Evolutionary conservation across 345 rosid genomes (phyloP), one percentile per base, ranked within the genome.

Genomic region (Eucalyptus tenuipes): DNA sequence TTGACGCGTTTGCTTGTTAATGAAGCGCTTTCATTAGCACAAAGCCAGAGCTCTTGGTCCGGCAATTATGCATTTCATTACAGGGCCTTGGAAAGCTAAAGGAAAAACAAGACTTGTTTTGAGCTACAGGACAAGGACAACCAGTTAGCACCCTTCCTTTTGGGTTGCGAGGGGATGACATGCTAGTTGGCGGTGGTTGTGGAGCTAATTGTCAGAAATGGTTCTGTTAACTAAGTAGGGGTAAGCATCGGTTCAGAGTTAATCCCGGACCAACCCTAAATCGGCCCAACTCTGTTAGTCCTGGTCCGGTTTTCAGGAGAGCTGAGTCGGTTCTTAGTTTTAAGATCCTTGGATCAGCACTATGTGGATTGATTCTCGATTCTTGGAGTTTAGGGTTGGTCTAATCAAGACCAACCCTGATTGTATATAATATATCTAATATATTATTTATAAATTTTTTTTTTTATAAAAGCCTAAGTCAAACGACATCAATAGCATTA

Each of bases 241-340:
- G 55, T 50, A 50, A 50, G 55, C 55, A 50, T 50, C 9, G 0
- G 9, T 50, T 9, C 1, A 16, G 22, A 4, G 22, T 16, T 49
- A 49, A 50, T 4, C 47, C 1, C 16, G 1, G 0, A 16, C 20
- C 3, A 3, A 50, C 53, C 53, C 0, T 50, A 50, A 8, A 50
- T 0, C 3, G 2, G 53, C 22, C 22, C 22, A 17, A 50, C 4
- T 50, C 2, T 50, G 4, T 50, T 1, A 3, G 1, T 50, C 53
- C 8, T 17, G 0, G 1, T 17, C 7, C 2, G 0, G 1, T 50
- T 50, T 50, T 0, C 1, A 50, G 0, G 53, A 50, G 8, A 22
- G 3, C 2, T 50, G 3, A 50, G 53, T 50, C 1, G 1, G 8
- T 50, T 22, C 1, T 50, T 17, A 50, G 8, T 50, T 18, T 3